Base-by-base conservation (phyloP, 2,329 filamentous ascomycete species). In the Colletotrichum spinosum region DNA sequence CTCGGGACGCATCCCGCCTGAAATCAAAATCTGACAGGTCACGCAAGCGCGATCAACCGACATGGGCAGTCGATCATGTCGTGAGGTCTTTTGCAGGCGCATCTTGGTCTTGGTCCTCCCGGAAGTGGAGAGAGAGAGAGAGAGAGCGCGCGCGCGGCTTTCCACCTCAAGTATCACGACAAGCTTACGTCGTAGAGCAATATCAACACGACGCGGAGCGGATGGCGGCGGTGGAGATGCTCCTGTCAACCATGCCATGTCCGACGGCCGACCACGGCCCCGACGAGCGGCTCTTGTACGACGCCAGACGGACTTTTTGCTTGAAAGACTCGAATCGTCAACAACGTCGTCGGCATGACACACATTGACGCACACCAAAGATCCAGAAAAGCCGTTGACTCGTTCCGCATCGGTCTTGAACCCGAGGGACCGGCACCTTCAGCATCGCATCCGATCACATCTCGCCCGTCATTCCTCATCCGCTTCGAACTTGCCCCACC, bases 21-120 rank as follows among this genome's bases (percentile, higher is more conserved):
- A 56, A n/a, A 61, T 46, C 39, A 17, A 41, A 56, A 65, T 65
- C 58, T 65, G 62, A 65, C 52, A 56, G 54, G 52, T 65, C 52
- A 57, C 42, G 15, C 13, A 62, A 53, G 48, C 62, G 56, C 62
- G 62, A 65, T 65, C 62, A 65, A 65, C 52, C 51, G 52, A 52
- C 58, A 65, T 65, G 46, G 55, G 52, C 62, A 41, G 57, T 56
- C 62, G 62, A 65, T 65, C 62, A 61, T 37, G 7, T 48, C 52
- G 34, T 33, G 46, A 56, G 41, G 12, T 48, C 35, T 33, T 65
- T 13, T 35, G 41, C 35, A 53, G 41, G 46, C 45, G 48, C 42
- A 60, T 61, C 44, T 17, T 9, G n/a, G 15, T 37, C n/a, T 25
- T 4, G 10, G 8, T 34, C 33, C 49, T 35, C 55, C 44, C 38